Base-by-base conservation (phyloP, 2,329 filamentous ascomycete genomes). In the Penicillium concentricum region DNA sequence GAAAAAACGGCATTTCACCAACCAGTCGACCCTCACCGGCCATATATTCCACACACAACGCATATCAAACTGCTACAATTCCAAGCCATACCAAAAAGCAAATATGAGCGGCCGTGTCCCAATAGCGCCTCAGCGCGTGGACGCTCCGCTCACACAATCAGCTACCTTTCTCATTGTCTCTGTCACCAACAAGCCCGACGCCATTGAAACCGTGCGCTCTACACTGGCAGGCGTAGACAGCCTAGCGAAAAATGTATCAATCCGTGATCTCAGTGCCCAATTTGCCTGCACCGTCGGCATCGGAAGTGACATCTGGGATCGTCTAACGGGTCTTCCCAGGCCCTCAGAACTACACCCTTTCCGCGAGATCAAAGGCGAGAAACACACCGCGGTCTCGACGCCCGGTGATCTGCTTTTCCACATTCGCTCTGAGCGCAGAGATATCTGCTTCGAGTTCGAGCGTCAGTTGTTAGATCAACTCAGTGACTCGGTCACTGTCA, bases 381-480 rank as follows among this genome's bases (percentile, higher is more conserved):
- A 68, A 8, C 81, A 84, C 63, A 81, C 78, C 0, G 82, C 83
- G 0, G 71, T 82, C 7, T 81, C 82, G 0, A 85, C 83, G 0
- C 80, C 82, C 0, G 83, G 83, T 0, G 83, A 86, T 56, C 57
- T 86, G 0, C 72, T 86, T 4, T 83, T 86, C 58, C 83, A 86
- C 61, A 85, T 86, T 58, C 80, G 83, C 30, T 76, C 82, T 0
- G 82, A 84, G 47, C 76, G 83, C 1, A 75, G 81, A 15, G 83
- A 85, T 61, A 61, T 86, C 22, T 81, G 79, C 62, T 85, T 85
- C 58, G 83, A 86, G 63, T 82, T 85, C 53, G 83, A 85, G 70
- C 72, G 78, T 32, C 83, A 84, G 61, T 66, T 86, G 12, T 69
- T 85, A 64, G 76, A 79, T 15, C 60, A 66, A 2, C 74, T 86